Conservation (phyloP, 2,329 filamentous ascomycete species). For the Chaetothyriales sp. region DNA sequence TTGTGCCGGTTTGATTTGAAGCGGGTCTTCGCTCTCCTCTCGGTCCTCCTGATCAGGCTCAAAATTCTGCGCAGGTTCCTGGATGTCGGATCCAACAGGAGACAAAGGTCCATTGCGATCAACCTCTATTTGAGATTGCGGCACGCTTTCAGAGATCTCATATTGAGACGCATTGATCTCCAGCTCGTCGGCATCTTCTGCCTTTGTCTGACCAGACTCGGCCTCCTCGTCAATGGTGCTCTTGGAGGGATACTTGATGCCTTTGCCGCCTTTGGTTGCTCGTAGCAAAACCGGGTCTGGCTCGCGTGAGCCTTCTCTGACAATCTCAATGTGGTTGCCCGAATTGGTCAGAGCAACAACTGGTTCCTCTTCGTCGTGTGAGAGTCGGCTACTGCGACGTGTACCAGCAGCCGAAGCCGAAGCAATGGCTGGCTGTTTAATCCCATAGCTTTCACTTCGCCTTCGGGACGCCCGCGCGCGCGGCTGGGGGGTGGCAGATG, state of each 20-base stretch:
- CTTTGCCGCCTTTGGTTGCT: conserved; percentile 28
- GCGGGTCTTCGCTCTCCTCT: conserved; percentile 1
- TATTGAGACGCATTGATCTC: conserved; percentile 27
- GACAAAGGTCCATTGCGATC: conserved; percentile 18
- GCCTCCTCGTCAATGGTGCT: conserved; percentile 27
- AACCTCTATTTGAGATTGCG: conserved; percentile 18
- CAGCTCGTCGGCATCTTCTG: conserved; percentile 15
- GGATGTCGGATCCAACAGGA: conserved; percentile 10
- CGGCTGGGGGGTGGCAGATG: conserved; percentile 16
- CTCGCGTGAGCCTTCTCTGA: conserved; percentile 39
- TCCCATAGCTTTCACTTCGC: conserved; percentile 21
- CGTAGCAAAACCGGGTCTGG: conserved; percentile 32
- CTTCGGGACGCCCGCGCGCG: conserved; percentile 17
- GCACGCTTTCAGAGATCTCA: conserved; percentile 30
- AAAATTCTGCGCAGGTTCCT: background rate
- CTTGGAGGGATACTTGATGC: conserved; percentile 26
- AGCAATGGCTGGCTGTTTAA: conserved; percentile 17
- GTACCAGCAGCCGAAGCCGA: conserved; percentile 17
- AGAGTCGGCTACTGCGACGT: conserved; percentile 44
- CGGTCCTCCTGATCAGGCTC: background rate
- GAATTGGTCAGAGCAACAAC: conserved; percentile 45
- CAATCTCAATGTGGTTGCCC: conserved; percentile 40
- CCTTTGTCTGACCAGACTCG: conserved; percentile 19
- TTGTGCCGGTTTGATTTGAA: conserved; percentile 10
- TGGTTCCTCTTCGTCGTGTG: conserved; percentile 40